Evolutionary conservation across 2,329 filamentous ascomycete species (phyloP).

Genomic region (Fusarium musae): DNA sequence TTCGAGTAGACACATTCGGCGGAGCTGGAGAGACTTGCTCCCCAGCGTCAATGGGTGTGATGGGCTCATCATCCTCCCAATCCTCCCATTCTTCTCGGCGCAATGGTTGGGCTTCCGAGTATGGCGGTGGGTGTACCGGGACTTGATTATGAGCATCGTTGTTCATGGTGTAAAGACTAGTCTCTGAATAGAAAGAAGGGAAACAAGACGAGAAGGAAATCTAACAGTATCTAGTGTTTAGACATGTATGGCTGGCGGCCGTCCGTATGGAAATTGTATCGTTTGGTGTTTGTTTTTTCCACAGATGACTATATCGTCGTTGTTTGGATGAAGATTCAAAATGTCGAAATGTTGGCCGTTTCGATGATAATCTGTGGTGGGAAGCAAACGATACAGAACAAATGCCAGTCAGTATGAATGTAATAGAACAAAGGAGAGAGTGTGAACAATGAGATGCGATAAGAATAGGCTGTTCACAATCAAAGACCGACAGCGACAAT

Average conservation of each 20-base stretch:
- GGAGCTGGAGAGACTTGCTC: constrained; percentile 49
- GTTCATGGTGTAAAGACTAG: constrained; percentile 26
- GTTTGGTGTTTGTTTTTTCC: constrained; percentile 9
- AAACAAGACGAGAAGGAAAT: background rate
- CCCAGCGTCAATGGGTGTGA: constrained; percentile 54
- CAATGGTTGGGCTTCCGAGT: constrained; percentile 29
- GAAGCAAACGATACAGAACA: constrained; percentile 10
- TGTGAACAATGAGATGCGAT: constrained; percentile 15
- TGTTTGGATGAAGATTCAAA: background rate
- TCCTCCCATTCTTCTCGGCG: constrained; percentile 62
- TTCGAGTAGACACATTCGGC: constrained; percentile 23
- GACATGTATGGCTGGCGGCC: constrained; percentile 17
- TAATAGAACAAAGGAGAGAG: constrained; percentile 41
- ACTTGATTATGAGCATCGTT: constrained; percentile 20
- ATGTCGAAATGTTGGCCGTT: background rate
- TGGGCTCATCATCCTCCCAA: constrained; percentile 62
- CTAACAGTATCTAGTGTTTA: constrained; percentile 14
- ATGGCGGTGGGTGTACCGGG: constrained; percentile 24
- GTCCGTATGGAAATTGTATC: constrained; percentile 15
- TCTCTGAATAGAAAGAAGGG: constrained; percentile 14
- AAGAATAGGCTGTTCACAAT: constrained; percentile 14
- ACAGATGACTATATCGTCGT: constrained; percentile 5
- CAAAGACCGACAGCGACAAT: constrained; percentile 14
- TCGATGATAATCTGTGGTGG: constrained; percentile 7
- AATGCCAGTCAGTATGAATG: constrained; percentile 16